phyloP scores from a whole-genome alignment of 176 grass and related monocot genomes.

The Cenchrus purpureus region DNA sequence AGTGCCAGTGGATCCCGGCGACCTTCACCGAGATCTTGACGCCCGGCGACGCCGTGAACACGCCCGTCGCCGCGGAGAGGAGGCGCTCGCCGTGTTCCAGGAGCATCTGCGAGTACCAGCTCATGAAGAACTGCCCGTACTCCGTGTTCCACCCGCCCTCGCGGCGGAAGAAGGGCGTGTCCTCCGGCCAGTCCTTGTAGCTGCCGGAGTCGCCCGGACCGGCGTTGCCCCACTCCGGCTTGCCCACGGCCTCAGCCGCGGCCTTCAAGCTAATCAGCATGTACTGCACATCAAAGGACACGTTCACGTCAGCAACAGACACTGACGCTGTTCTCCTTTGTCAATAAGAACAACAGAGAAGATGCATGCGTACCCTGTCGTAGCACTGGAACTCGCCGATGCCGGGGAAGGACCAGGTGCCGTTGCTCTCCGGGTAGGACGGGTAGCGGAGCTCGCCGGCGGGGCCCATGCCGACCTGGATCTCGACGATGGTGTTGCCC shows the following conservation, averaged over 20 bases:
- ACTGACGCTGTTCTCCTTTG: no score
- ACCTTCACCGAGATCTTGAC: conserved; percentile 69
- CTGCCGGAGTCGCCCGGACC: conserved; percentile 59
- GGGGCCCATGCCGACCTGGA: conserved; percentile 90
- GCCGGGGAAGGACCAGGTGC: conserved; percentile 72
- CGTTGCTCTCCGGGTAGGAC: conserved; percentile 73
- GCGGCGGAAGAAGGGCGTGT: conserved; percentile 60
- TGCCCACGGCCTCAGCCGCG: conserved; percentile 54
- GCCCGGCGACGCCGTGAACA: conserved; percentile 23
- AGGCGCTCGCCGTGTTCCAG: conserved; percentile 71
- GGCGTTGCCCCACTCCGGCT: conserved; percentile 59
- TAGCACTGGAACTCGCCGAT: conserved; percentile 86
- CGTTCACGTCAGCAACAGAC: not conserved
- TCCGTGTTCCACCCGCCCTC: conserved; percentile 63
- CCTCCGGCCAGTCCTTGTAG: conserved; percentile 73
- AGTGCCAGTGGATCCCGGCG: conserved; percentile 86
- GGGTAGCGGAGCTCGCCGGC: conserved; percentile 88
- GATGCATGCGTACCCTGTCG: conserved; percentile 55
- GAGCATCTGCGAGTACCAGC: conserved; percentile 77
- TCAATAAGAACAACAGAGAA: not conserved
- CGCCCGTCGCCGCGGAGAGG: conserved; percentile 45
- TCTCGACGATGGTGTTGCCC: conserved; percentile 77
- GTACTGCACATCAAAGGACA: conserved; percentile 33
- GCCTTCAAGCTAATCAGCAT: conserved; percentile 62
- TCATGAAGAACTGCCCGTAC: conserved; percentile 81